phyloP scores from a whole-genome alignment of 495 filamentous ascomycete species.

The Hypoxylon crocopeplum region DNA sequence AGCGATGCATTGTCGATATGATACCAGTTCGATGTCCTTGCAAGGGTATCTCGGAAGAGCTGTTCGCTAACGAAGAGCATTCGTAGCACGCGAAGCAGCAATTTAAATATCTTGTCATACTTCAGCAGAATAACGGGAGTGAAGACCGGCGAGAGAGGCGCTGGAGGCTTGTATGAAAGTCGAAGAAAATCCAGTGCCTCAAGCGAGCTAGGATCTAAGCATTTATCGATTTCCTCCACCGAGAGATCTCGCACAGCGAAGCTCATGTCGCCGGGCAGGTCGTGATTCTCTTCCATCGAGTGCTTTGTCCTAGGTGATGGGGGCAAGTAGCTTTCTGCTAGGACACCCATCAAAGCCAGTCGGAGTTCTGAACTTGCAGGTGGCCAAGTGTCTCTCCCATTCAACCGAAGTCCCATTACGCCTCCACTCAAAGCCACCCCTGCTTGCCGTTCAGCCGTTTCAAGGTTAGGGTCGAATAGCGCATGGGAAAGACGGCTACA shows the following conservation, averaged over 20 bases:
- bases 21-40: slow-evolving; percentile 41
- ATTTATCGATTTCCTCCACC: slow-evolving; percentile 74
- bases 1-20: slow-evolving; percentile 53
- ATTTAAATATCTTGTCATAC: slow-evolving; percentile 84
- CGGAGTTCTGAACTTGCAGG: slow-evolving; percentile 91
- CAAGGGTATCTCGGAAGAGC: slow-evolving; percentile 66
- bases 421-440: slow-evolving; percentile 73
- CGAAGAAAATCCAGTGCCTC: slow-evolving; percentile 91
- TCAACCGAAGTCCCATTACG: slow-evolving; percentile 80
- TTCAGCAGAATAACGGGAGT: slow-evolving; percentile 69
- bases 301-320: background rate
- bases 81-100: slow-evolving; percentile 76
- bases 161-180: slow-evolving; percentile 81
- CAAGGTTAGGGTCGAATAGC: slow-evolving; percentile 85
- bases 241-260: slow-evolving; percentile 87
- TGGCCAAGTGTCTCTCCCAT: slow-evolving; percentile 81
- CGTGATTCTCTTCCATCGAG: slow-evolving; percentile 44
- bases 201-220: slow-evolving; percentile 78
- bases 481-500: slow-evolving; percentile 77
- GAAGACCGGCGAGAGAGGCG: slow-evolving; percentile 74
- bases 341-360: slow-evolving; percentile 83
- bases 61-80: slow-evolving; percentile 80
- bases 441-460: slow-evolving; percentile 73
- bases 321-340: slow-evolving; percentile 72
- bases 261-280: slow-evolving; percentile 80